Evolutionary conservation across 106 monocot genomes (phyloP), one percentile per base, ranked within the genome.

Genomic region (Xerophyta viscosa): DNA sequence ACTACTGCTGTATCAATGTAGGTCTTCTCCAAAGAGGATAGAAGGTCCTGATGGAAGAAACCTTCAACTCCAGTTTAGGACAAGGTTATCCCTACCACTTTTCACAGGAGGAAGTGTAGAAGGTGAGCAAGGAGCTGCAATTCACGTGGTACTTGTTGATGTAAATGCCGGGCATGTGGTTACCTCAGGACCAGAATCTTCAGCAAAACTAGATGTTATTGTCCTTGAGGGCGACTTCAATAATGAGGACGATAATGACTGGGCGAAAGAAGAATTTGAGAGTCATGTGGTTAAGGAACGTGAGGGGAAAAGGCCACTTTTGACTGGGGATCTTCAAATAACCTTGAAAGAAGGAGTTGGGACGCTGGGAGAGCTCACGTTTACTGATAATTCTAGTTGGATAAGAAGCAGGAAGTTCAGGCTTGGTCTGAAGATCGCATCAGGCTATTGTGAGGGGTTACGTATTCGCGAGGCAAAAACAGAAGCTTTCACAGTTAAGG

Each of bases 401-500:
- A 84, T 79, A 66, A 59, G 84, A 54, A 79, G 84, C 48, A 67
- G 84, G 44, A 84, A 75, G 55, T 84, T 84, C 52, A 84, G 79
- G 65, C 79, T 84, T 37, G 84, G 75, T 31, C 17, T 84, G 57
- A 79, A 69, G 62, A 33, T 76, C 24, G 63, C 84, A n/a, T 39
- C 80, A 57, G 85, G 76, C 18, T 70, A 37, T 55, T 72, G 76
- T 30, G 76, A 85, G 29, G 85, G 76, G 29, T 62, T 76, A 39
- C 76, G 76, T 37, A 27, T 85, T 31, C 76, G 76, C 24, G 85
- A 85, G 65, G 85, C 69, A 29, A 85, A 85, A 56, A 80, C 80
- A 45, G 92, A 92, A 84, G 82, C 86, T 39, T 92, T 92, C 55
- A 72, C 73, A n/a, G 92, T 92, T 29, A 76, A 83, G 63, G 72